Percentiles rank a stretch among this genome's conserved stretches.
Evolutionary conservation across 1,139 yeast species (phyloP).

Genomic region (Wickerhamiella pararugosa): DNA sequence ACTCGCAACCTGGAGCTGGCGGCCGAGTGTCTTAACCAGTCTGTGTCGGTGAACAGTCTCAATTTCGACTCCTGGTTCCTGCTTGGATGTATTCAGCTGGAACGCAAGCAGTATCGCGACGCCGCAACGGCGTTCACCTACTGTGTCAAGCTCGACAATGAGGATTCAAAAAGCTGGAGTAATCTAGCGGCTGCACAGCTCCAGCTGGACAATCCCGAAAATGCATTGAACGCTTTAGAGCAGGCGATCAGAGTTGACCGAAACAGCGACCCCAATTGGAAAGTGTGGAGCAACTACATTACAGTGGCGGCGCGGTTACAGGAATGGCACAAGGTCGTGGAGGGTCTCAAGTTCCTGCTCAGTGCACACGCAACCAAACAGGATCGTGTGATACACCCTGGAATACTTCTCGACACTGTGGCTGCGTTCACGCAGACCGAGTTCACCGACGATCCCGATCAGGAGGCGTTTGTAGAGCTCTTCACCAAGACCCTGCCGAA

Average conservation of each 20-base stretch:
- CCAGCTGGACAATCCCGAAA: slow-evolving; percentile 46
- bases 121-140: slow-evolving; percentile 91
- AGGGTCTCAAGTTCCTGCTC: slow-evolving; percentile 53
- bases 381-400: slow-evolving; percentile 58
- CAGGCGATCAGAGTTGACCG: slow-evolving; percentile 59
- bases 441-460: slow-evolving; percentile 27
- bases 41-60: slow-evolving; percentile 62
- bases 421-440: slow-evolving; percentile 44
- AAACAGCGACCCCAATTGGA: slow-evolving; percentile 60
- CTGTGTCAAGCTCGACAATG: slow-evolving; percentile 76
- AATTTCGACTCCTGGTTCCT: slow-evolving; percentile 78
- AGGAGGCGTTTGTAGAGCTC: slow-evolving; percentile 52
- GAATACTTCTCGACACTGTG: slow-evolving; percentile 59
- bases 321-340: slow-evolving; percentile 78
- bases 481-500: slow-evolving; percentile 51
- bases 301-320: slow-evolving; percentile 64
- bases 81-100: slow-evolving; percentile 84
- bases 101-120: slow-evolving; percentile 49
- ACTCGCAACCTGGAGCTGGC: slow-evolving; percentile 40
- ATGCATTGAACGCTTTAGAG: slow-evolving; percentile 71
- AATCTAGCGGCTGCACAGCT: slow-evolving; percentile 74
- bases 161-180: slow-evolving; percentile 83
- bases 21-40: slow-evolving; percentile 56
- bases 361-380: slow-evolving; percentile 40
- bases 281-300: slow-evolving; percentile 78